phyloP scores from a whole-genome alignment of 2,329 filamentous ascomycete species.

The Venturiaceae sp. region DNA sequence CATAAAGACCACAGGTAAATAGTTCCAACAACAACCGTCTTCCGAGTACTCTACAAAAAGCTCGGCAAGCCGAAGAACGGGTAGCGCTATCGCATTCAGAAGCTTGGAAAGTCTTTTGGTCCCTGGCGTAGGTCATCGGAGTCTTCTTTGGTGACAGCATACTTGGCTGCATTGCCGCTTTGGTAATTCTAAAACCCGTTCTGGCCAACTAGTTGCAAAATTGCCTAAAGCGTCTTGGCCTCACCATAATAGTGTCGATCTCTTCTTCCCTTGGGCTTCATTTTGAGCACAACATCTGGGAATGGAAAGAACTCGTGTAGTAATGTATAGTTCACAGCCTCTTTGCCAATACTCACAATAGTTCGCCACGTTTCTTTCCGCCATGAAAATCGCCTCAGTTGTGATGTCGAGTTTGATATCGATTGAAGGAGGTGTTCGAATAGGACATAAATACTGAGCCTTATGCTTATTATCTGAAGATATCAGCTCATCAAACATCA shows the following conservation, averaged over 20 bases:
- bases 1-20: neutral
- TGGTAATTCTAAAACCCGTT: neutral
- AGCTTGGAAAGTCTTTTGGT: neutral
- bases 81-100: neutral
- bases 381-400: neutral
- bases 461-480: neutral
- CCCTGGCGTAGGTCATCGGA: neutral
- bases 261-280: neutral
- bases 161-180: neutral
- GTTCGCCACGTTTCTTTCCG: neutral
- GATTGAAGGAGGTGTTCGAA: neutral
- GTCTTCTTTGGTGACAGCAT: neutral
- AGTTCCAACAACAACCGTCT: neutral
- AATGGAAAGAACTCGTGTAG: neutral
- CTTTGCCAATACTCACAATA: neutral
- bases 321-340: neutral
- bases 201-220: neutral
- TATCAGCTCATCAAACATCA: neutral
- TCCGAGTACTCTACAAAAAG: neutral
- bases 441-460: neutral
- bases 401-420: neutral
- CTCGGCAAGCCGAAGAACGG: neutral
- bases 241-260: neutral
- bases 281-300: neutral
- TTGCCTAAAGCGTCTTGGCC: neutral